A percentile compares a stretch with the other conserved stretches of the same genome.
phyloP scores from a whole-genome alignment of 805 yeast species.

The Candida sphagnicola region DNA sequence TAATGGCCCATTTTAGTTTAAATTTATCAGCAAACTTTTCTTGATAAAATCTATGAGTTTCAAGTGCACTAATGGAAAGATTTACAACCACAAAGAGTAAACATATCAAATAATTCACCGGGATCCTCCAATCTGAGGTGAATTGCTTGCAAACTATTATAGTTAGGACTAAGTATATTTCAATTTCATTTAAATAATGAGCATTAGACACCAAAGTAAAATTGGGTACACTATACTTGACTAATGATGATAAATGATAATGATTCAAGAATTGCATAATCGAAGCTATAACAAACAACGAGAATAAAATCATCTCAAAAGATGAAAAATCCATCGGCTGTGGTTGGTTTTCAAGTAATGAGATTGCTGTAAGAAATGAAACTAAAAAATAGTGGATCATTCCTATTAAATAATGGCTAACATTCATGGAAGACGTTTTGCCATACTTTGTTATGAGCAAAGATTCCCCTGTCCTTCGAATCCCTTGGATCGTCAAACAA shows the following conservation, averaged over 20 bases:
- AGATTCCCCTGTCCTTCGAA: conserved; percentile 56
- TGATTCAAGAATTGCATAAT: conserved; percentile 56
- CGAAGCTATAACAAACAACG: conserved; percentile 44
- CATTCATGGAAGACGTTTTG: conserved; percentile 50
- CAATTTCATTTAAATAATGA: conserved; percentile 66
- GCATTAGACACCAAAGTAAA: conserved; percentile 51
- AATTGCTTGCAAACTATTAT: conserved; percentile 14
- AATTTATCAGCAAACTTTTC: conserved; percentile 23
- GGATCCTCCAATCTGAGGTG: conserved; percentile 14
- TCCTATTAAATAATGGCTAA: conserved; percentile 66
- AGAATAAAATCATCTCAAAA: conserved; percentile 26
- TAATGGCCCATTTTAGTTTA: conserved; percentile 25
- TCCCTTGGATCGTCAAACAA: conserved; percentile 43
- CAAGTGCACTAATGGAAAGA: conserved; percentile 53
- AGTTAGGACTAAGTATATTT: conserved; percentile 45
- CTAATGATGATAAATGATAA: conserved; percentile 40
- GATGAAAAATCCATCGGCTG: conserved; percentile 3
- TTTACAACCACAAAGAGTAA: conserved; percentile 40
- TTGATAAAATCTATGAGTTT: conserved; percentile 47
- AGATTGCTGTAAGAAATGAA: conserved; percentile 26
- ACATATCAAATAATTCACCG: conserved; percentile 17
- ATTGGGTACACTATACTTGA: conserved; percentile 56
- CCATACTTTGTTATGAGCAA: conserved; percentile 45
- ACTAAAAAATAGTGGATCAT: conserved; percentile 52
- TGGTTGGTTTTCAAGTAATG: conserved; percentile 5